Base-by-base conservation (phyloP, 495 filamentous ascomycete genomes). In the Xylaria telfairii region DNA sequence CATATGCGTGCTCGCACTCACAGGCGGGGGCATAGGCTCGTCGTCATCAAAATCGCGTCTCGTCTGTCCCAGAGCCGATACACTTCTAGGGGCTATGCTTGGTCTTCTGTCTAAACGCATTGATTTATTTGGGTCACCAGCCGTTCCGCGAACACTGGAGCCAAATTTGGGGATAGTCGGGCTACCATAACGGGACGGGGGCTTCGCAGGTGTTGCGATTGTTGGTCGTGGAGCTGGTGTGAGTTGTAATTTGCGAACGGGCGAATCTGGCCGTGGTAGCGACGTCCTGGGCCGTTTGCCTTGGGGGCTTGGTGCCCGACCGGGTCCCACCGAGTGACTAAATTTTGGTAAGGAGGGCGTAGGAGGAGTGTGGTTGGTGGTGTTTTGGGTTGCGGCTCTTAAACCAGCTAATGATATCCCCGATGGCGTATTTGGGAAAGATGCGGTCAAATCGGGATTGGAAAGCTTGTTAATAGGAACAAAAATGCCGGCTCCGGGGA, bases 401-500 rank as follows among this genome's bases (percentile, higher is more conserved):
- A 90, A 80, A 12, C 82, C 86, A 59, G 78, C 78, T 42, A 82
- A 83, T n/a, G 86, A 85, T n/a, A 88, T 87, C 6, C 90, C 91
- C 1, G 88, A 88, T 12, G 94, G 93, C 12, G 90, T 93, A 37
- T 86, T 82, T 17, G 91, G 87, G 74, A 86, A 88, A n/a, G 87
- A 86, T 66, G 83, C 72, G 17, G 67, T 88, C 72, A 88, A 91
- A 68, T 86, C 82, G 53, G 90, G 88, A 30, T 92, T 95, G 72
- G 87, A 86, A 53, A 91, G 91, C 78, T 95, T 95, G 80, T 92
- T 91, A 65, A 97, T 87, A 13, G 96, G 96, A 6, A 99, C 87
- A 77, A 99, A 99, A 75, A 99, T 98, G 39, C 96, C 96, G 8
- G 95, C 89, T 37, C 93, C 93, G 15, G 91, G 87, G 44, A 89